Evolutionary conservation across 768 basidiomycete species (phyloP).

Genomic region (Jaapia argillacea): DNA sequence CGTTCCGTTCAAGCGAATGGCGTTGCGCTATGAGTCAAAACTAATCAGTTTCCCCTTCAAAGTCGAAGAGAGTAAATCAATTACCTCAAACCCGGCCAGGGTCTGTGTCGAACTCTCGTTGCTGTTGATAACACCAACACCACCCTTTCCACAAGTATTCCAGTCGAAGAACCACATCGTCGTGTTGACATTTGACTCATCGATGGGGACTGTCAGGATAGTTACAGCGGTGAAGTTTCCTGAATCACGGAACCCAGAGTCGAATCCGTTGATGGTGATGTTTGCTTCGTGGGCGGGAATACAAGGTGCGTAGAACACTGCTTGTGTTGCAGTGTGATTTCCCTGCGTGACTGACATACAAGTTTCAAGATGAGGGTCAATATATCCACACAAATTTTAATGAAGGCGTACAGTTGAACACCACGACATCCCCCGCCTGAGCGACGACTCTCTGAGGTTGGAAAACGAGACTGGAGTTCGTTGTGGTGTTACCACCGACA

Average conservation of each 20-base stretch:
- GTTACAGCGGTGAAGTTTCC: constrained; percentile 37
- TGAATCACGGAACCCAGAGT: constrained; percentile 41
- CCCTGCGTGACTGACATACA: constrained; percentile 33
- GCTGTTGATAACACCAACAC: constrained; percentile 52
- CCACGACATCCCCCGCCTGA: constrained; percentile 33
- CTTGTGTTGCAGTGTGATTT: constrained; percentile 47
- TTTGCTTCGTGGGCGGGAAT: constrained; percentile 37
- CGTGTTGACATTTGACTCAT: constrained; percentile 24
- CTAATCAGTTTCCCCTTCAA: not conserved
- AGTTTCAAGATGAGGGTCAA: not conserved
- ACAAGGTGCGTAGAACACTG: constrained; percentile 46
- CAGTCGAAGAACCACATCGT: constrained; percentile 56
- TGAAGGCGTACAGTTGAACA: constrained; percentile 42
- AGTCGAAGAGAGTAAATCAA: not conserved
- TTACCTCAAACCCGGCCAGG: constrained; percentile 26
- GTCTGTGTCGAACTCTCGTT: constrained; percentile 31
- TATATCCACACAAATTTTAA: not conserved
- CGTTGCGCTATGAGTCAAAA: constrained; percentile 35
- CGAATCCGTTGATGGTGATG: constrained; percentile 44
- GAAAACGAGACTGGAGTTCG: constrained; percentile 35
- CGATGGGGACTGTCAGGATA: constrained; percentile 33
- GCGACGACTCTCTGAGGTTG: constrained; percentile 34
- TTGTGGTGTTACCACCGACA: constrained; percentile 35
- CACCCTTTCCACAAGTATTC: constrained; percentile 43
- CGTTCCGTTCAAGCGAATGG: constrained; percentile 46